These are phyloP conservation scores for Bryum argenteum DNA, from an alignment of 225 moss, liverwort and hornwort species.

Conservation along the genomic window DNA sequence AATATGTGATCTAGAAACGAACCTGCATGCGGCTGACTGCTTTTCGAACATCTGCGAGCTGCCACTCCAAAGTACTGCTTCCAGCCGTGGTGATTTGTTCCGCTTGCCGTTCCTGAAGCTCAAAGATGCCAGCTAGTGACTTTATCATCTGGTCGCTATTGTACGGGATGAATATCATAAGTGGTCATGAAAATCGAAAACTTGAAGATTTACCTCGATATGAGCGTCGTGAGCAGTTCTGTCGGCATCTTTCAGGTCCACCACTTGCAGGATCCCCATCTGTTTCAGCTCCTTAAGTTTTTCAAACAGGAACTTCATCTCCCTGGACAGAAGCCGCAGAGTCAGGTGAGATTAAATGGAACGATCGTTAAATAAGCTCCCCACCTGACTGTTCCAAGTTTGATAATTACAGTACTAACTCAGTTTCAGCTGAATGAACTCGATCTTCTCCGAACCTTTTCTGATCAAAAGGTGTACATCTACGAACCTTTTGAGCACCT, in stretches of 20 bases:
- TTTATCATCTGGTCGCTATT: not conserved
- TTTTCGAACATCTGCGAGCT: slow-evolving; percentile 55
- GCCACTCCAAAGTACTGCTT: slow-evolving; percentile 44
- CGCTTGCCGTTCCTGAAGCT: slow-evolving; percentile 34
- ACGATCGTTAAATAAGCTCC: not conserved
- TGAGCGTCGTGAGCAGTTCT: slow-evolving; percentile 25
- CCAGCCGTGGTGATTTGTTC: slow-evolving; percentile 23
- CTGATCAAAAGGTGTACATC: not conserved
- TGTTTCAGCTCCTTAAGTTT: slow-evolving; percentile 46
- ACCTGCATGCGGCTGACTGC: slow-evolving; percentile 52
- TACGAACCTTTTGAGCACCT: slow-evolving; percentile 51
- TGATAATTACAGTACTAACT: not conserved
- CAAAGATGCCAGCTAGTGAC: slow-evolving; percentile 17
- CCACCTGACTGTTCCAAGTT: not conserved
- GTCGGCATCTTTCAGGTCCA: slow-evolving; percentile 20
- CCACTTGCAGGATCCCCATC: slow-evolving; percentile 26
- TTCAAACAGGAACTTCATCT: slow-evolving; percentile 50
- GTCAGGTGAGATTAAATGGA: not conserved
- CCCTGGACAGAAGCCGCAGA: slow-evolving; percentile 28
- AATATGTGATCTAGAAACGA: slow-evolving; percentile 9
- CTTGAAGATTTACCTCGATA: slow-evolving; percentile 22
- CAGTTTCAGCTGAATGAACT: not conserved
- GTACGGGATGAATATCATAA: not conserved
- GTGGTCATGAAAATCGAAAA: slow-evolving; percentile 3
- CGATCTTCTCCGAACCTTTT: not conserved